These are phyloP conservation scores for Ophiostoma novo-ulmi DNA, from an alignment of 2,329 filamentous ascomycete genomes.

Conservation along the genomic window DNA sequence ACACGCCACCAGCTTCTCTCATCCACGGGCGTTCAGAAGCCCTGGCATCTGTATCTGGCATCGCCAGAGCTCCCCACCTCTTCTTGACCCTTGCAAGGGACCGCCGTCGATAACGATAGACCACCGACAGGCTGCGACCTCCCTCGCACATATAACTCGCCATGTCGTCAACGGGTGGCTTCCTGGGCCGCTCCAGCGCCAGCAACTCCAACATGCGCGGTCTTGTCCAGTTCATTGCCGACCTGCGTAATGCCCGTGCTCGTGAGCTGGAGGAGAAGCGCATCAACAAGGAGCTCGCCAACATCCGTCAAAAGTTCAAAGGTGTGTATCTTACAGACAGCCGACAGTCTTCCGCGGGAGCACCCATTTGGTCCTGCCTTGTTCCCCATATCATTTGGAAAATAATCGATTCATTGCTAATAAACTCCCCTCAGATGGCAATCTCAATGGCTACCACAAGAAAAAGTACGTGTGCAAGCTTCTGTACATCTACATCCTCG, in stretches of 20 bases:
- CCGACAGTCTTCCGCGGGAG: not conserved
- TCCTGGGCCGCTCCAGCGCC: conserved; percentile 60
- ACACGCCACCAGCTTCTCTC: not conserved
- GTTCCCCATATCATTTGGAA: too few species aligned
- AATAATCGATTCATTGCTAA: not conserved
- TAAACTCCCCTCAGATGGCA: conserved; percentile 56
- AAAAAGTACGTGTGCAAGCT: conserved; percentile 99
- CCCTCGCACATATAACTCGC: not conserved
- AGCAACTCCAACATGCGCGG: conserved; percentile 69
- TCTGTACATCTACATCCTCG: conserved; percentile 97
- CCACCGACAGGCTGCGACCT: not conserved
- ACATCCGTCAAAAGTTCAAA: conserved; percentile 98
- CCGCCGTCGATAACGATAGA: conserved; percentile 1
- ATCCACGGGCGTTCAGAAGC: not conserved
- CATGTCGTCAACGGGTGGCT: conserved; percentile 57
- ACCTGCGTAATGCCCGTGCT: conserved; percentile 88
- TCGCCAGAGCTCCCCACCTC: conserved; percentile 1
- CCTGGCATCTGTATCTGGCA: not conserved
- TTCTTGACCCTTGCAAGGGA: conserved; percentile 6
- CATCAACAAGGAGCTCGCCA: conserved; percentile 98
- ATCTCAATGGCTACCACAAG: conserved; percentile 92
- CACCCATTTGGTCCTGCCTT: not conserved
- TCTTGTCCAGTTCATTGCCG: conserved; percentile 96
- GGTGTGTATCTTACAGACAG: conserved; percentile 40
- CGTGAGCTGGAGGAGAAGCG: conserved; percentile 96